These are phyloP conservation scores for Mycena epipterygia DNA, from an alignment of 768 basidiomycete species.

Conservation along the genomic window DNA sequence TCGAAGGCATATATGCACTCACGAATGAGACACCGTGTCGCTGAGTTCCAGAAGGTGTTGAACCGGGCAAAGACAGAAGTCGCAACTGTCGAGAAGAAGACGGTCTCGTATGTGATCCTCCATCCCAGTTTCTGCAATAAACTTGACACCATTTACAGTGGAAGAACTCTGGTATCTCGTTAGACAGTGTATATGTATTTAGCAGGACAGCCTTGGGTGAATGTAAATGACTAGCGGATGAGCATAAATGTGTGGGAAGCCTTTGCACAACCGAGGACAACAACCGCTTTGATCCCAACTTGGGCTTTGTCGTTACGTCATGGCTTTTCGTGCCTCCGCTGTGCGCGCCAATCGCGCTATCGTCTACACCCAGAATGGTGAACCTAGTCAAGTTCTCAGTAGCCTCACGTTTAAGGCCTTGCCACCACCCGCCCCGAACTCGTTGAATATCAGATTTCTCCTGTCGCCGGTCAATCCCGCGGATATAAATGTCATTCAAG, in stretches of 20 bases:
- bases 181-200: constrained; percentile 44
- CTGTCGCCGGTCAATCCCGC: constrained; percentile 87
- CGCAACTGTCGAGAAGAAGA: constrained; percentile 87
- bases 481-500: constrained; percentile 85
- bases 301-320: background rate
- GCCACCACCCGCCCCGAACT: constrained; percentile 65
- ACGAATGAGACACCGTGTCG: constrained; percentile 92
- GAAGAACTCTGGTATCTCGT: constrained; percentile 69
- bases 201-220: constrained; percentile 1
- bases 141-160: constrained; percentile 51
- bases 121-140: background rate
- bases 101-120: constrained; percentile 77
- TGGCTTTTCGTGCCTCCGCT: constrained; percentile 40
- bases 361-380: constrained; percentile 72
- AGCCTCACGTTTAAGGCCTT: constrained; percentile 66
- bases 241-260: background rate
- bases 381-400: constrained; percentile 71
- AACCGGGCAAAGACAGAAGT: constrained; percentile 97
- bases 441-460: constrained; percentile 75
- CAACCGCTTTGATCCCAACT: background rate
- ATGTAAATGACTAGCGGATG: constrained; percentile 13
- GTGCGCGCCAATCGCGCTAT: constrained; percentile 66
- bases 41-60: constrained; percentile 95
- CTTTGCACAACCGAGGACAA: background rate
- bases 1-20: constrained; percentile 99